Percentiles rank a stretch among this genome's conserved stretches.
Evolutionary conservation across 352 stramenopile species (phyloP).

Genomic region (Globisporangium viniferum): DNA sequence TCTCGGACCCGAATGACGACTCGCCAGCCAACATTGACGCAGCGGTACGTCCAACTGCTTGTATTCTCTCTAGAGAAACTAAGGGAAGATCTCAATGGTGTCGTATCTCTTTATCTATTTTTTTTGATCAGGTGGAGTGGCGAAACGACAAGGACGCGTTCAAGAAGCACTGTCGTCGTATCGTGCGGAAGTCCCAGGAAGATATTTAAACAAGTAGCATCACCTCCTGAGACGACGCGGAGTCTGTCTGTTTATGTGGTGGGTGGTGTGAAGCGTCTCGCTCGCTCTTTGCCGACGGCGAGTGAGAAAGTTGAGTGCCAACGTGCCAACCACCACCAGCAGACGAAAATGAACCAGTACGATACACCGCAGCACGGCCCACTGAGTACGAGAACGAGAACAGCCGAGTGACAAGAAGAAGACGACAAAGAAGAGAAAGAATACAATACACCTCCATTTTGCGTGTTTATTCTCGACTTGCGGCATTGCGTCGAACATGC

Average conservation of each 20-base stretch:
- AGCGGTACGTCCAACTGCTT: constrained; percentile 73
- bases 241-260: not conserved
- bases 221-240: constrained; percentile 2
- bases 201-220: constrained; percentile 72
- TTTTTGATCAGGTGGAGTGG: constrained; percentile 78
- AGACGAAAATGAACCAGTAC: not conserved
- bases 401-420: not conserved
- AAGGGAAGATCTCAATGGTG: not conserved
- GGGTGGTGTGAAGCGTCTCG: not conserved
- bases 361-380: not conserved
- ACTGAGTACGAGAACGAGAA: not conserved
- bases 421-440: constrained; percentile 1
- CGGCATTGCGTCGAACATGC: not conserved
- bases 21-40: constrained; percentile 99
- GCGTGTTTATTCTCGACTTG: not conserved
- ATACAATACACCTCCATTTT: constrained; percentile 8
- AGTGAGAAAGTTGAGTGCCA: not conserved
- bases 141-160: constrained; percentile 91
- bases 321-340: not conserved
- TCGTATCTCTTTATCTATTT: constrained; percentile 5
- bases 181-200: constrained; percentile 92
- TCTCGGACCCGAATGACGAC: constrained; percentile 99
- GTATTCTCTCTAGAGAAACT: not conserved
- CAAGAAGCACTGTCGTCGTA: constrained; percentile 90
- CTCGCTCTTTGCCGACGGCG: not conserved